Evolutionary conservation across 805 yeast genomes (phyloP).

Genomic region (Torulaspora maleeae): DNA sequence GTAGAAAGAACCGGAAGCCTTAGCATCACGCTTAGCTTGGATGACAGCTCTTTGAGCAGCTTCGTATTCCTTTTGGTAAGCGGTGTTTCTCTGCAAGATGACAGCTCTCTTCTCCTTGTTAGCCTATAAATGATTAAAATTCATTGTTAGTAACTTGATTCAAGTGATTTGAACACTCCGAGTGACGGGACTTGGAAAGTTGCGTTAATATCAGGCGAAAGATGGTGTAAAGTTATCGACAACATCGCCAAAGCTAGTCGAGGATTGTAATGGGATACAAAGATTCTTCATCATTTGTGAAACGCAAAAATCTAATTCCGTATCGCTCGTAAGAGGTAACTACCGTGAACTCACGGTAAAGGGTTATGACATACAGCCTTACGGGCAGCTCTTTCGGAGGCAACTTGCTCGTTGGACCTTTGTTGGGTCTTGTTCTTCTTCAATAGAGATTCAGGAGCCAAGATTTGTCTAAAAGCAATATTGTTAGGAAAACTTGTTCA

Average conservation of each 20-base stretch:
- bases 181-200: not conserved
- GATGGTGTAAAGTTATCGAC: slow-evolving; percentile 69
- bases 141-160: not conserved
- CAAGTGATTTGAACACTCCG: not conserved
- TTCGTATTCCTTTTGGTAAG: slow-evolving; percentile 91
- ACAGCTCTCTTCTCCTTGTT: slow-evolving; percentile 58
- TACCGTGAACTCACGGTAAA: slow-evolving; percentile 19
- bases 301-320: not conserved
- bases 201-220: slow-evolving; percentile 53
- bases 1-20: slow-evolving; percentile 90
- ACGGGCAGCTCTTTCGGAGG: slow-evolving; percentile 75
- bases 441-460: slow-evolving; percentile 77
- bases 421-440: slow-evolving; percentile 77
- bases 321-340: not conserved
- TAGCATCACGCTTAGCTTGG: slow-evolving; percentile 88
- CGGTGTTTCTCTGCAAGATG: slow-evolving; percentile 91
- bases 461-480: slow-evolving; percentile 36
- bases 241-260: slow-evolving; percentile 69
- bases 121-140: slow-evolving; percentile 33
- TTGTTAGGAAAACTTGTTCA: slow-evolving; percentile 14
- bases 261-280: slow-evolving; percentile 41
- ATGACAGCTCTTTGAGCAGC: slow-evolving; percentile 85
- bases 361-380: slow-evolving; percentile 61
- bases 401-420: slow-evolving; percentile 70
- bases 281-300: slow-evolving; percentile 47